Percentiles rank a stretch among this genome's conserved stretches.
Conservation (phyloP, 2,329 filamentous ascomycete species). For the Fusarium bulbicola region DNA sequence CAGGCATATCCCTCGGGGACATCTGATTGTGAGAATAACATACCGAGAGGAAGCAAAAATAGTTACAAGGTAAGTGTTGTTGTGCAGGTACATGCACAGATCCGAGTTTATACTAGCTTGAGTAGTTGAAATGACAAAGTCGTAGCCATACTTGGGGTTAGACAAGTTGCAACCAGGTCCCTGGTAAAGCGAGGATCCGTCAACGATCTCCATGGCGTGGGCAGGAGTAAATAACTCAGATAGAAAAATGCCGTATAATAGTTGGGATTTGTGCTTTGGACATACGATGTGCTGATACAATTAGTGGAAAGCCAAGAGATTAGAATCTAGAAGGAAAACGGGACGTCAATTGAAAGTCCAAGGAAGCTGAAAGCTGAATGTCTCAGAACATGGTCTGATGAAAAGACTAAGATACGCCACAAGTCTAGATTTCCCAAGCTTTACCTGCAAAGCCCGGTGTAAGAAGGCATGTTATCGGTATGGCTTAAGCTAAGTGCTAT, state of each 20-base stretch:
- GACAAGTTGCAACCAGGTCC: background rate
- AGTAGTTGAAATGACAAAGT: background rate
- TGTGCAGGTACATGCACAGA: background rate
- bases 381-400: no score
- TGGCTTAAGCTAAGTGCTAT: background rate
- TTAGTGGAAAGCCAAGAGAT: background rate
- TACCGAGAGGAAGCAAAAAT: background rate
- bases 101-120: background rate
- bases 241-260: fast-evolving
- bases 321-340: fast-evolving
- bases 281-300: fast-evolving
- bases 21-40: no score
- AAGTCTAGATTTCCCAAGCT: background rate
- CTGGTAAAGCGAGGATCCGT: background rate
- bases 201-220: background rate
- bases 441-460: background rate
- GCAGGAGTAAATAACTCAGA: fast-evolving
- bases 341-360: no score
- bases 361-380: background rate
- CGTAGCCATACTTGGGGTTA: background rate
- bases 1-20: no score
- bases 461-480: fast-evolving
- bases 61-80: background rate
- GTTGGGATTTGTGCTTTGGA: background rate
- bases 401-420: no score